Conservation (phyloP, 2,329 filamentous ascomycete species). For the Shiraia bambusicola region DNA sequence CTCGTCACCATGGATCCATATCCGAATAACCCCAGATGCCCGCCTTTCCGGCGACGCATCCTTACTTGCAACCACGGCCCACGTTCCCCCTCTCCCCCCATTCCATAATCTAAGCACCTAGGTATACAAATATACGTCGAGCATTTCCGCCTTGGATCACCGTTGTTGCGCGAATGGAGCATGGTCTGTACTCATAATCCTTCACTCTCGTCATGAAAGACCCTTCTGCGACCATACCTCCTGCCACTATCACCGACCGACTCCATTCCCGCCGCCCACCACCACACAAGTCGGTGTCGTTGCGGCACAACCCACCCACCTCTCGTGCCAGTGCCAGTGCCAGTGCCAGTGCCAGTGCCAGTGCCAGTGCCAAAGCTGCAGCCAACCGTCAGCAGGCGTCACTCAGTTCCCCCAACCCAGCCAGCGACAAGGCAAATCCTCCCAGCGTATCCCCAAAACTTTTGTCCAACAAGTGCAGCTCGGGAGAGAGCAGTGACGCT, state of each 20-base stretch:
- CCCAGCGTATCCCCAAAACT: constrained; percentile 42
- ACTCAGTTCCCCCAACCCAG: constrained; percentile 28
- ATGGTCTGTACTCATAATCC: constrained; percentile 14
- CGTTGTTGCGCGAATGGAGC: constrained; percentile 17
- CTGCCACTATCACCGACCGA: neutral
- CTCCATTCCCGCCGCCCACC: constrained; percentile 47
- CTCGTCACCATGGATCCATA: constrained; percentile 16
- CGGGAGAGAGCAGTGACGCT: constrained; percentile 54
- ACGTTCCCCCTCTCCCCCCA: constrained; percentile 2
- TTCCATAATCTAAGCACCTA: neutral
- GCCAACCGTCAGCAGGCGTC: constrained; percentile 12
- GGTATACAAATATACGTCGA: neutral
- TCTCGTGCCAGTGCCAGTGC: neutral
- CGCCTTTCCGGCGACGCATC: constrained; percentile 9
- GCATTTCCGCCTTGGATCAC: constrained; percentile 1
- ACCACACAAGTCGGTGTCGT: constrained; percentile 50
- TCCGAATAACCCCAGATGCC: constrained; percentile 4
- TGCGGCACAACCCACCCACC: constrained; percentile 43
- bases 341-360: constrained; percentile 1
- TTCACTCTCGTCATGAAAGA: constrained; percentile 24
- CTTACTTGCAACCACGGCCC: too few relatives aligned
- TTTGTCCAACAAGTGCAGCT: constrained; percentile 44
- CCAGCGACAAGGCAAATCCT: constrained; percentile 43
- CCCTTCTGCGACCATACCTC: constrained; percentile 21
- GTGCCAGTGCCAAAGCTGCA: neutral